Evolutionary conservation across 345 rosid genomes (phyloP).

Genomic region (Citrus glauca): DNA sequence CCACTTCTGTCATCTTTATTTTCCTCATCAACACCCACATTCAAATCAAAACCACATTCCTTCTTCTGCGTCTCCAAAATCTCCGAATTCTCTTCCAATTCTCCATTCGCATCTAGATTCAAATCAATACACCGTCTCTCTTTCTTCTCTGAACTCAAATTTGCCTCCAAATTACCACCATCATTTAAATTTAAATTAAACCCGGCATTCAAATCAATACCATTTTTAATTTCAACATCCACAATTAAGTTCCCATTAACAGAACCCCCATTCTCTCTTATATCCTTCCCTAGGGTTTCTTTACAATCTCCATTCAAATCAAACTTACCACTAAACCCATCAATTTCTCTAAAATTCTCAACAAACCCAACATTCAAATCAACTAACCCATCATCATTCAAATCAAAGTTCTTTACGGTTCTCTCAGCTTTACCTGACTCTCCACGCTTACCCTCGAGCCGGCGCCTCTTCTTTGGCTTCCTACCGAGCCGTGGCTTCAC

Average conservation of each 20-base stretch:
- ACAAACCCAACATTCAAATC: constrained; percentile 16
- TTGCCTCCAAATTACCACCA: constrained; percentile 18
- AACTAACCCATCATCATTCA: constrained; percentile 36
- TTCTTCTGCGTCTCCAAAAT: constrained; percentile 30
- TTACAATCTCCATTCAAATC: constrained; percentile 33
- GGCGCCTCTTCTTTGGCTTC: constrained; percentile 51
- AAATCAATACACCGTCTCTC: constrained; percentile 59
- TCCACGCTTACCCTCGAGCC: constrained; percentile 31
- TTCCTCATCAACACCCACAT: constrained; percentile 55
- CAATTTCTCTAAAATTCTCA: constrained; percentile 29
- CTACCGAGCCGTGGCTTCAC: constrained; percentile 37
- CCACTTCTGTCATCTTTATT: constrained; percentile 30
- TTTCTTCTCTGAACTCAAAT: constrained; percentile 20
- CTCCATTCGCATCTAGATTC: constrained; percentile 65
- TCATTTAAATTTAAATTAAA: constrained; percentile 37
- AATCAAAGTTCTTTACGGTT: constrained; percentile 40
- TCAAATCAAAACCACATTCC: constrained; percentile 71
- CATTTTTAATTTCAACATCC: constrained; percentile 25
- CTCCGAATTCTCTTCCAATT: constrained; percentile 36
- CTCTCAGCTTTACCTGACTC: constrained; percentile 20
- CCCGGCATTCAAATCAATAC: constrained; percentile 63
- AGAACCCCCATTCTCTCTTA: constrained; percentile 3
- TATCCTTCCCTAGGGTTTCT: constrained; percentile 28
- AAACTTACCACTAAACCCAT: constrained; percentile 26
- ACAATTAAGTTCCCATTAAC: constrained; percentile 30